Percentiles rank a stretch among this genome's conserved stretches.
Evolutionary conservation across 2,329 filamentous ascomycete genomes (phyloP).

Genomic region (Cryphonectria carpinicola): DNA sequence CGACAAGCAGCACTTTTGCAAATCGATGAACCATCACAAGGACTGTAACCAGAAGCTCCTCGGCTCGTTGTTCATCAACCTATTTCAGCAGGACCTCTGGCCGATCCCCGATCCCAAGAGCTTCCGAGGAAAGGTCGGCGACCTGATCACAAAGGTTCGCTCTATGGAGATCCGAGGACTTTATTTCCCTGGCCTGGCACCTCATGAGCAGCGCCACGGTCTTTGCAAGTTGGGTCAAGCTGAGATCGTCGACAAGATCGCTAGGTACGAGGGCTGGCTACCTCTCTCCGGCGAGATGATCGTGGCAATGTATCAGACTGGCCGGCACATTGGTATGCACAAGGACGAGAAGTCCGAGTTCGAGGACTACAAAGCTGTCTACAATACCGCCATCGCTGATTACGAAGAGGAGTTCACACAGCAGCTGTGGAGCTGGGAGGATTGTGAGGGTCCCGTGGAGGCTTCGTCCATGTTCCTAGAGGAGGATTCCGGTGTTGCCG

Average conservation of each 20-base stretch:
- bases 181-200: constrained; percentile 16
- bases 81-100: constrained; percentile 22
- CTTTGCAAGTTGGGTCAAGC: constrained; percentile 26
- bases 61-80: constrained; percentile 24
- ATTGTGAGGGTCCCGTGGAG: background rate
- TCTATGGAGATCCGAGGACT: constrained; percentile 26
- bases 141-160: constrained; percentile 13
- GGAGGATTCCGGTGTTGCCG: constrained; percentile 19
- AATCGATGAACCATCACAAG: constrained; percentile 17
- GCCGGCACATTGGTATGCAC: constrained; percentile 11
- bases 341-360: constrained; percentile 23
- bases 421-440: constrained; percentile 24
- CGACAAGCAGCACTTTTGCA: constrained; percentile 21
- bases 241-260: constrained; percentile 9
- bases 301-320: constrained; percentile 24
- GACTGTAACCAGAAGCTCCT: constrained; percentile 29
- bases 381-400: constrained; percentile 9
- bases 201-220: constrained; percentile 26
- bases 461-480: background rate
- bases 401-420: constrained; percentile 21
- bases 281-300: constrained; percentile 22
- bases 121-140: constrained; percentile 19
- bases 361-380: constrained; percentile 16
- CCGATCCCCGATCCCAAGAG: constrained; percentile 20
- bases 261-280: background rate